phyloP scores from a whole-genome alignment of 1,139 yeast genomes.

The Suhomyces panamericanus region DNA sequence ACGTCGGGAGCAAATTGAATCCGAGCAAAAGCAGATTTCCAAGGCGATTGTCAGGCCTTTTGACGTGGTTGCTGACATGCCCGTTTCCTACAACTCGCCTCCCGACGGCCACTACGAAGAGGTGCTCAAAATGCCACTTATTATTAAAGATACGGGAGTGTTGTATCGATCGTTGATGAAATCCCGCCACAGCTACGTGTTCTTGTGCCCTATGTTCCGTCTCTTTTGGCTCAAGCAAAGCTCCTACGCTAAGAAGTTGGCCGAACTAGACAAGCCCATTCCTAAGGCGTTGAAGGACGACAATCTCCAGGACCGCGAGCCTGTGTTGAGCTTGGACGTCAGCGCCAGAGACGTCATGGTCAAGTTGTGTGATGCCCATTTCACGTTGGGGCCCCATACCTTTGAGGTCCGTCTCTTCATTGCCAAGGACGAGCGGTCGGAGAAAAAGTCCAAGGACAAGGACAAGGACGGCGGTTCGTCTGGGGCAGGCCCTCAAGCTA shows the following conservation, averaged over 20 bases:
- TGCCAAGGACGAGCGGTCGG: constrained; percentile 68
- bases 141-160: constrained; percentile 72
- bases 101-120: constrained; percentile 53
- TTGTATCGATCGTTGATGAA: constrained; percentile 69
- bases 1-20: constrained; percentile 48
- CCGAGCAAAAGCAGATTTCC: constrained; percentile 45
- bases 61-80: constrained; percentile 67
- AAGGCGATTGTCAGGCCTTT: constrained; percentile 59
- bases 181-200: constrained; percentile 72
- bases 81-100: constrained; percentile 62
- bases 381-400: constrained; percentile 79
- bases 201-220: constrained; percentile 70
- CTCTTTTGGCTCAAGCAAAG: constrained; percentile 75
- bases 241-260: constrained; percentile 45
- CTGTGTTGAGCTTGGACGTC: constrained; percentile 47
- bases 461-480: constrained; percentile 16
- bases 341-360: constrained; percentile 86
- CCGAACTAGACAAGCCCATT: constrained; percentile 35
- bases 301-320: constrained; percentile 30
- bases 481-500: constrained; percentile 1
- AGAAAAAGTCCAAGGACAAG: constrained; percentile 24
- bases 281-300: constrained; percentile 29
- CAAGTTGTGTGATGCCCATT: constrained; percentile 72
- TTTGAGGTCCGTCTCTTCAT: constrained; percentile 78
- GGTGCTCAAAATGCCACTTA: constrained; percentile 62